Evolutionary conservation across 495 filamentous ascomycete genomes (phyloP).

Genomic region (Hypoxylon subgilvum): DNA sequence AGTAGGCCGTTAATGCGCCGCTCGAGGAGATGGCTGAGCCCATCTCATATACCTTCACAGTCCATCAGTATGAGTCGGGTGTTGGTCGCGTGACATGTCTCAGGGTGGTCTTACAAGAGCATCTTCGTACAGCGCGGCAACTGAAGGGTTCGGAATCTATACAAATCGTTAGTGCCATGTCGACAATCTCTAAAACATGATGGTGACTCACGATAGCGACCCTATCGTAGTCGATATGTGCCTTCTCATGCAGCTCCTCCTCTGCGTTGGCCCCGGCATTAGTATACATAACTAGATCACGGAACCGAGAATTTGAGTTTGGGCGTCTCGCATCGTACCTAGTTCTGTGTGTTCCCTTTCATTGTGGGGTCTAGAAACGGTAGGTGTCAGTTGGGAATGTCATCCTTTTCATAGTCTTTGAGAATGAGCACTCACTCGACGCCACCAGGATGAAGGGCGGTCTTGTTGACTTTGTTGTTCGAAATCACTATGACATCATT

Average conservation of each 20-base stretch:
- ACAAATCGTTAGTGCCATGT: slow-evolving; percentile 28
- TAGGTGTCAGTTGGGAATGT: slow-evolving; percentile 43
- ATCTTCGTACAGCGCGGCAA: slow-evolving; percentile 97
- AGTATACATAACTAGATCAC: slow-evolving; percentile 2
- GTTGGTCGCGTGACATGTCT: slow-evolving; percentile 21
- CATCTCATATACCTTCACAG: slow-evolving; percentile 77
- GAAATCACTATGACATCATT: slow-evolving; percentile 62
- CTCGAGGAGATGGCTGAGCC: slow-evolving; percentile 95
- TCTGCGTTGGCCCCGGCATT: slow-evolving; percentile 46
- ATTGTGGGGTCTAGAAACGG: slow-evolving; percentile 65
- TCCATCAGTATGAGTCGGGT: slow-evolving; percentile 23
- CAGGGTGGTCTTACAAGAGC: slow-evolving; percentile 65
- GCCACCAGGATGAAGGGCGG: slow-evolving; percentile 85
- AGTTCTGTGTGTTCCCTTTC: slow-evolving; percentile 85
- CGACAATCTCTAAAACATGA: not conserved
- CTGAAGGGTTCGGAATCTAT: slow-evolving; percentile 86
- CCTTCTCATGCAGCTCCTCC: slow-evolving; percentile 96
- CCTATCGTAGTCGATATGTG: slow-evolving; percentile 98
- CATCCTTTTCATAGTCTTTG: slow-evolving; percentile 18
- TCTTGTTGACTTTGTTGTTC: slow-evolving; percentile 80
- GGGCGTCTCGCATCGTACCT: slow-evolving; percentile 49
- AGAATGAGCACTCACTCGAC: slow-evolving; percentile 72
- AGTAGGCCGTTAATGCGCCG: slow-evolving; percentile 95
- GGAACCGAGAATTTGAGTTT: not conserved
- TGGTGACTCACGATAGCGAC: slow-evolving; percentile 82